Evolutionary conservation across 345 rosid species (phyloP), one percentile per base, ranked within the genome.

Genomic region (Lepidium aucheri): DNA sequence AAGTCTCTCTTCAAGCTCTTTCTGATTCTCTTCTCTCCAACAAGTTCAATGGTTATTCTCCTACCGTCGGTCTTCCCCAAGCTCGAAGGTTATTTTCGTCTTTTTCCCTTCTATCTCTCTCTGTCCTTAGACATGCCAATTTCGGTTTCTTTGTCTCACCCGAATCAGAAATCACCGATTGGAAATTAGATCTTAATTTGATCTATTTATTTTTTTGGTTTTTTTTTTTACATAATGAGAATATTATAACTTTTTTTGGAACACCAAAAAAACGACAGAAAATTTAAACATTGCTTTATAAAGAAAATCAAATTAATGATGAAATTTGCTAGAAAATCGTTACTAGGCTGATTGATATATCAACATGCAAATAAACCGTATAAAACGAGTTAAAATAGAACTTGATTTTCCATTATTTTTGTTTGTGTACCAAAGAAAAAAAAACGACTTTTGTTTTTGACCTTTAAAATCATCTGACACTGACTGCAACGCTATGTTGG

Each of bases 31-130:
- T 94, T 68, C 82, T 71, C 49, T 94, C 92, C 22, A 73, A 80
- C 10, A 88, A 82, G 56, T 94, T 94, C 76, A 83, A 94, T 81
- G 97, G 99, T 44, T 94, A 94, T 71, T 66, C 99, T 17, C 99
- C 99, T 17, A 85, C 97, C 7, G 87, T 80, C 51, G 96, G 99
- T 56, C 97, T 90, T 66, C 95, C 96, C 15, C 95, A 84, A 70
- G 57, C 96, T 9, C 86, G 97, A 82, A 90, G 97, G 99, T 88
- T 35, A 46, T 4, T 40, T 36, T 68, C 32, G 74, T 67, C 67
- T 42, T 66, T 59, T 70, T 4, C 0, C 12, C 1, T 0, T 11
- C 9, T 20, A n/a, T 38, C 14, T 38, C 13, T 51, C 15, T 40
- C 2, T 1, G 38, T 46, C 22, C 22, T 46, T 46, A 57, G 65